Evolutionary conservation across 2,329 filamentous ascomycete species (phyloP).

Genomic region (Diaporthe nobilis): DNA sequence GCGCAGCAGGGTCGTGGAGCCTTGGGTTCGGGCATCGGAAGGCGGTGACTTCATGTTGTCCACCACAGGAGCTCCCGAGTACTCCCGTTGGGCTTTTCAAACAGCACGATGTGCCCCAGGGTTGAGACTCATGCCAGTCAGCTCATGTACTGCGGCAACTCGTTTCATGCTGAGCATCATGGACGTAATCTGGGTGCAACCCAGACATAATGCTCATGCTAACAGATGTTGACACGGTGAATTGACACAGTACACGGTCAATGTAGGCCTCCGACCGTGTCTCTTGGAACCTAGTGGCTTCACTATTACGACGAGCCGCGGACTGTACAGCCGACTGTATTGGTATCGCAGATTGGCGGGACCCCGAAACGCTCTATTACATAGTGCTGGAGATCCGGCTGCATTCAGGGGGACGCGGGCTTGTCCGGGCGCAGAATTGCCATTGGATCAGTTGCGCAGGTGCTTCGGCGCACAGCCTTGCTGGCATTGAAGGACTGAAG

Average conservation of each 20-base stretch:
- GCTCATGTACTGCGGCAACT: neutral
- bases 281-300: neutral
- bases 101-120: neutral
- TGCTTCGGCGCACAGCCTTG: constrained; percentile 27
- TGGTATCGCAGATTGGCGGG: neutral
- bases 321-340: neutral
- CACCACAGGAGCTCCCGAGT: neutral
- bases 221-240: neutral
- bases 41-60: constrained; percentile 35
- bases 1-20: constrained; percentile 38
- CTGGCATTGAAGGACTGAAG: constrained; percentile 26
- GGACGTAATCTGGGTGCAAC: constrained; percentile 6
- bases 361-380: neutral
- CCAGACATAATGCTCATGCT: constrained; percentile 16
- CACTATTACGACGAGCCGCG: neutral
- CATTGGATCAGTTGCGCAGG: neutral
- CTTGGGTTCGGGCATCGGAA: neutral
- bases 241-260: neutral
- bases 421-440: neutral
- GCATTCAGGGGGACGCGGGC: neutral
- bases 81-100: constrained; percentile 4
- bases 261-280: neutral
- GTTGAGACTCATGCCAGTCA: constrained; percentile 33
- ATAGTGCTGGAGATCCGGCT: neutral
- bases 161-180: constrained; percentile 15